Percentiles rank a stretch among this genome's conserved stretches.
phyloP scores from a whole-genome alignment of 768 basidiomycete genomes.

The Lactarius sp. region DNA sequence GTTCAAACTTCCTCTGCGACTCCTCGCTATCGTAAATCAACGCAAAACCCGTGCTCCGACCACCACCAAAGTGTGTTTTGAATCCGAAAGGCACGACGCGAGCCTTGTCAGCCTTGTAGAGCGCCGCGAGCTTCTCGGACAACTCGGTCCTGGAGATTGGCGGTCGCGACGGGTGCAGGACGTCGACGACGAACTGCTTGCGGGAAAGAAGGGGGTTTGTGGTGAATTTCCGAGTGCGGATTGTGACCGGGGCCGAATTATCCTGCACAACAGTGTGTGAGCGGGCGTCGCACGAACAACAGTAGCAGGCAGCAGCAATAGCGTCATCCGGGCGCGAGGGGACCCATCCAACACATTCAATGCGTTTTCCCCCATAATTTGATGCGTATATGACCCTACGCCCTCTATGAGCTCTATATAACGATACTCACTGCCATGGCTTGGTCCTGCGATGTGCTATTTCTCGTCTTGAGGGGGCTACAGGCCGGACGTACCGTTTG shows the following conservation, averaged over 20 bases:
- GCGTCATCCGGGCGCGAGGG: constrained; percentile 32
- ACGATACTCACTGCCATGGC: constrained; percentile 29
- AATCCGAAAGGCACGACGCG: constrained; percentile 94
- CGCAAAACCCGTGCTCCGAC: constrained; percentile 93
- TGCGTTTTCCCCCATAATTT: constrained; percentile 2
- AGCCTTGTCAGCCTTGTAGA: constrained; percentile 91
- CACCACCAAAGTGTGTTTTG: constrained; percentile 96
- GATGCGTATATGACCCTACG: background rate
- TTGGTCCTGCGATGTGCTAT: constrained; percentile 21
- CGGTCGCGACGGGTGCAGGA: constrained; percentile 91
- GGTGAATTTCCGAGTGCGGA: constrained; percentile 99
- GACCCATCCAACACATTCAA: constrained; percentile 33
- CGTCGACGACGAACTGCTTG: constrained; percentile 92
- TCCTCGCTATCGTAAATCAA: constrained; percentile 96
- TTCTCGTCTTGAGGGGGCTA: constrained; percentile 29
- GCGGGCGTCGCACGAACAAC: constrained; percentile 20
- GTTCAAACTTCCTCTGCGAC: constrained; percentile 95
- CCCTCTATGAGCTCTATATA: background rate
- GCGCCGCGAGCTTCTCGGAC: constrained; percentile 81
- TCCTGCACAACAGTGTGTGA: constrained; percentile 43
- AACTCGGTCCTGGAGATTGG: constrained; percentile 93
- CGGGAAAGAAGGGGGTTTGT: constrained; percentile 96
- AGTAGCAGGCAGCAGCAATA: constrained; percentile 3
- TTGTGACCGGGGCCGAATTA: constrained; percentile 82
- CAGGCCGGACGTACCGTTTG: constrained; percentile 15